A percentile compares a stretch with the other conserved stretches of the same genome.
These are phyloP conservation scores for Globisporangium parvum DNA, from an alignment of 352 stramenopile species.

Conservation along the genomic window DNA sequence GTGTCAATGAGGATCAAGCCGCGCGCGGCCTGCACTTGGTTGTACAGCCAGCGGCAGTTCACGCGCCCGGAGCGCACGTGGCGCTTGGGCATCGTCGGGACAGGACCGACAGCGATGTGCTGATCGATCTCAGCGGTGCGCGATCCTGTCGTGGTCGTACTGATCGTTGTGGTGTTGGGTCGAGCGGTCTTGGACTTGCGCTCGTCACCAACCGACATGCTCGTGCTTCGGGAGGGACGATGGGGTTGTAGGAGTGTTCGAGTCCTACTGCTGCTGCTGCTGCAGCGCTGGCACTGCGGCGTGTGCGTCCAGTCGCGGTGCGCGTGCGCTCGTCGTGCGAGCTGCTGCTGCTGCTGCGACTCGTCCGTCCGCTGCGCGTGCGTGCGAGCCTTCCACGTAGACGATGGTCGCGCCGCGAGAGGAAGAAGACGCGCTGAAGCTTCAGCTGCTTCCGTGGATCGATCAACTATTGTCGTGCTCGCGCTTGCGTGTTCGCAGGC, in stretches of 20 bases:
- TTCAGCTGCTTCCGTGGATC: not conserved
- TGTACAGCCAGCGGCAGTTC: slow-evolving; percentile 82
- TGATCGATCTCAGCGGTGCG: not conserved
- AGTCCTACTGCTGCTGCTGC: too few species aligned
- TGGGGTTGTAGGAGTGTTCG: too few species aligned
- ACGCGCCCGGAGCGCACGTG: slow-evolving; percentile 59
- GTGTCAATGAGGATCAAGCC: slow-evolving; percentile 79
- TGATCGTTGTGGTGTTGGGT: not conserved
- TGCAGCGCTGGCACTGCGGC: too few species aligned
- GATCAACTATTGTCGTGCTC: not conserved
- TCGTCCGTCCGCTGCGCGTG: not conserved
- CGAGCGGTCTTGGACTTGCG: slow-evolving; percentile 3
- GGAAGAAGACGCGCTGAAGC: not conserved
- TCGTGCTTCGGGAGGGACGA: not conserved
- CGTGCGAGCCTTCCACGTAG: not conserved
- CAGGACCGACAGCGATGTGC: not conserved
- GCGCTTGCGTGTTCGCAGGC: not conserved
- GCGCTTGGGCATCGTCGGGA: slow-evolving; percentile 22
- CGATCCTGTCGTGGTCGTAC: not conserved
- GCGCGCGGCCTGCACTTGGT: slow-evolving; percentile 69
- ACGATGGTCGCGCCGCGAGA: not conserved
- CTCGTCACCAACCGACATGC: slow-evolving; percentile 39
- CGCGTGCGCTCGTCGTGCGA: too few species aligned
- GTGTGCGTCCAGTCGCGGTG: too few species aligned
- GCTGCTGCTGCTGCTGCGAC: not conserved